phyloP scores from a whole-genome alignment of 2,329 filamentous ascomycete genomes.

The Exophiala aquamarina region DNA sequence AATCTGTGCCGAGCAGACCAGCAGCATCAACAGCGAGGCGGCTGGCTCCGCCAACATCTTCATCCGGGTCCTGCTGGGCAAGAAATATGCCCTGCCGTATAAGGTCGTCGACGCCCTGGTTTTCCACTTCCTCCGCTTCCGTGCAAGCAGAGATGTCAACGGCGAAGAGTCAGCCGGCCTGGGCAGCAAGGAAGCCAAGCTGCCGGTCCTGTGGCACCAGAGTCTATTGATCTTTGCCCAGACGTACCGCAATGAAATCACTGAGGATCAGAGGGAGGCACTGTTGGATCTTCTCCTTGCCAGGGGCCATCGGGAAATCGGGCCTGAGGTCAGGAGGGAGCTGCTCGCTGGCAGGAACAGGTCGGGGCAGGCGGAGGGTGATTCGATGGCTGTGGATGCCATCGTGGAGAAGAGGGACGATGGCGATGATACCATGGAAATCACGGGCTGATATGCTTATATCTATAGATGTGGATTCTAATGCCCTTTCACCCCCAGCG shows the following conservation, averaged over 20 bases:
- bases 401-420: constrained; percentile 64
- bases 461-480: too few relatives aligned
- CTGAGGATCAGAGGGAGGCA: constrained; percentile 89
- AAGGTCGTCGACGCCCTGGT: constrained; percentile 93
- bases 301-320: constrained; percentile 83
- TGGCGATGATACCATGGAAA: constrained; percentile 29
- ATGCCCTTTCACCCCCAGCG: too few relatives aligned
- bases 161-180: constrained; percentile 56
- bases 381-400: constrained; percentile 77
- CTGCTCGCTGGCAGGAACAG: constrained; percentile 83
- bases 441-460: too few relatives aligned
- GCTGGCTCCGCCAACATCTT: constrained; percentile 94
- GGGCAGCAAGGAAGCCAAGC: constrained; percentile 53
- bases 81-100: constrained; percentile 94
- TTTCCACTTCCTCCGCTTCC: constrained; percentile 93
- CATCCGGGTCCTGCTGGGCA: constrained; percentile 88
- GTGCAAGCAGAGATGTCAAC: constrained; percentile 62
- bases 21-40: constrained; percentile 71
- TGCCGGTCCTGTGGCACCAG: constrained; percentile 97
- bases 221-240: constrained; percentile 89
- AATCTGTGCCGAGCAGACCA: constrained; percentile 87
- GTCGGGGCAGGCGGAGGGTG: constrained; percentile 67
- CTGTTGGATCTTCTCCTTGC: constrained; percentile 82
- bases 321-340: constrained; percentile 86
- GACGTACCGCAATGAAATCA: constrained; percentile 93